Base-by-base conservation (phyloP, 441 rosid genomes). In the Mallotus japonicus region DNA sequence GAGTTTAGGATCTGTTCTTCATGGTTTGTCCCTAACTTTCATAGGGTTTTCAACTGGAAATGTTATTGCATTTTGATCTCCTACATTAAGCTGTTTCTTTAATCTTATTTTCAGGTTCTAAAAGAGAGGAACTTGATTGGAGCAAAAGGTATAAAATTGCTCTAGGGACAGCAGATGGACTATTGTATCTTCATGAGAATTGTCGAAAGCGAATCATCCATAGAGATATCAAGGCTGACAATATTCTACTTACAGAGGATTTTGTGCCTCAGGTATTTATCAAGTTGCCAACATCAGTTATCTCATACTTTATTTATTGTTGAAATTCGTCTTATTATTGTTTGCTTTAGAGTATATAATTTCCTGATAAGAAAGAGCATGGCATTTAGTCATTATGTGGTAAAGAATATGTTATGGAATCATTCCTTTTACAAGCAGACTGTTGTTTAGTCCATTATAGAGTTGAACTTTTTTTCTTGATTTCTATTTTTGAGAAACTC, bases 161-260 rank as follows among this genome's bases (percentile, higher is more conserved):
- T 12, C 70, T 90, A 65, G 97, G 99, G 69, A 88, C 82, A 50
- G 93, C 97, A 59, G 87, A 90, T 69, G 99, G 97, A 47, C 77
- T 92, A 56, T 70, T 85, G 73, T 94, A 94, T 86, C 99, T 94
- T 74, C 99, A 94, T 13, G 95, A 92, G 71, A 64, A 74, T 78
- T 89, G 97, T 84, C 89, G 83, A 60, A 92, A 83, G 80, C 78
- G 97, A 76, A 92, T 94, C 84, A 94, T 94, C 79, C 98, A 92
- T 73, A 81, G 98, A 79, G 98, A 94, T 77, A 94, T 94, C 72
- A 94, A 94, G 84, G 90, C 88, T 5, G 99, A 94, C 74, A 92
- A 94, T 75, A 90, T 94, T 78, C 92, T 94, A 67, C 96, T 94
- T 63, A 86, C 97, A 0, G 90, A 90, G 64, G 89, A 92, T 79